Conservation (phyloP, 2,329 filamentous ascomycete genomes). For the Rhynchosporium graminicola region DNA sequence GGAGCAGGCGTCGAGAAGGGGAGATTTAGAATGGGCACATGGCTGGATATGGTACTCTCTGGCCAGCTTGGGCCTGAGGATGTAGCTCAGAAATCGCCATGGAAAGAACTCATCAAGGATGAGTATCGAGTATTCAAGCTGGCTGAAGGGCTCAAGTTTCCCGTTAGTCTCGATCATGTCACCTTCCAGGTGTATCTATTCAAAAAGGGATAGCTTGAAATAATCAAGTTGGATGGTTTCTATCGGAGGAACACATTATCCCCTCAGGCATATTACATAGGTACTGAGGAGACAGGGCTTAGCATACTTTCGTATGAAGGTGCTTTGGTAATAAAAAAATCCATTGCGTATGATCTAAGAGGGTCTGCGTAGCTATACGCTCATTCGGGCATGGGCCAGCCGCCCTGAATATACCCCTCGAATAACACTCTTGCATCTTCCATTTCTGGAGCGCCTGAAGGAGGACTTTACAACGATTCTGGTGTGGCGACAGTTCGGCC, state of each 20-base stretch:
- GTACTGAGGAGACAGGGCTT: neutral
- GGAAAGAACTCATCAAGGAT: conserved; percentile 72
- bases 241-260: neutral
- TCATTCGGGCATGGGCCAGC: too few relatives aligned
- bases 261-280: neutral
- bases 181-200: conserved; percentile 89
- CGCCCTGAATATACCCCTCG: too few relatives aligned
- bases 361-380: too few relatives aligned
- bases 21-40: conserved; percentile 86
- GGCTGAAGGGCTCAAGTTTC: conserved; percentile 65
- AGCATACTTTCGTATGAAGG: too few relatives aligned
- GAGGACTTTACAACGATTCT: neutral
- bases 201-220: conserved; percentile 15
- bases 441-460: neutral
- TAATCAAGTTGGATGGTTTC: neutral
- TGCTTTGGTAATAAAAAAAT: too few relatives aligned
- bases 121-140: conserved; percentile 84
- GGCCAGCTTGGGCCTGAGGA: conserved; percentile 42
- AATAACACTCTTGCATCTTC: neutral
- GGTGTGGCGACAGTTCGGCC: neutral
- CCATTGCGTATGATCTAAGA: too few relatives aligned
- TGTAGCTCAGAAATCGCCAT: conserved; percentile 45
- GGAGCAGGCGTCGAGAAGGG: conserved; percentile 50
- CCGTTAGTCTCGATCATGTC: conserved; percentile 88
- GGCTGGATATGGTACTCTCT: conserved; percentile 77